Base-by-base conservation (phyloP, 2,329 filamentous ascomycete genomes). In the Lachnum nothofagi region DNA sequence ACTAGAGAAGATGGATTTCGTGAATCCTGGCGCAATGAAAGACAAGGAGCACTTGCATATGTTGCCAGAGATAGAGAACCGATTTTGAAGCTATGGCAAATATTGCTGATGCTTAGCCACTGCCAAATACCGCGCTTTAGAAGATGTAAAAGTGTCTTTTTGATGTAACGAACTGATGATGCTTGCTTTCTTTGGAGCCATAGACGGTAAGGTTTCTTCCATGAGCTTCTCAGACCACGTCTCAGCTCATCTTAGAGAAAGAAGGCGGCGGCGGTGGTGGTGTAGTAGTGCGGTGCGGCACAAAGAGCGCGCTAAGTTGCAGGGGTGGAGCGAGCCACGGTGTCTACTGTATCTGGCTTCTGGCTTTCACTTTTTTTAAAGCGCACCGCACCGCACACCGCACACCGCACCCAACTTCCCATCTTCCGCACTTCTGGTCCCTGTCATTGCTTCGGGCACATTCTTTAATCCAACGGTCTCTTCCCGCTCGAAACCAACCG, bases 151-250 rank as follows among this genome's bases (percentile, higher is more conserved):
- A n/a, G n/a, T n/a, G n/a, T n/a, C n/a, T n/a, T n/a, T n/a, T n/a
- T n/a, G n/a, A n/a, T n/a, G n/a, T n/a, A n/a, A n/a, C n/a, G n/a
- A n/a, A n/a, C n/a, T n/a, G n/a, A n/a, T n/a, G n/a, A n/a, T n/a
- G n/a, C n/a, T n/a, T n/a, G n/a, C n/a, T n/a, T n/a, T n/a, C n/a
- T n/a, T n/a, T n/a, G n/a, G n/a, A n/a, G n/a, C n/a, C n/a, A n/a
- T n/a, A n/a, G n/a, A n/a, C n/a, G n/a, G n/a, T n/a, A n/a, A n/a
- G n/a, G n/a, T n/a, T n/a, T n/a, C n/a, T 44, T 44, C 42, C 14
- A 38, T 44, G 4, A 23, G 22, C 31, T 44, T 44, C 42, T 44
- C 20, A 23, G 29, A 25, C 12, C 33, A 44, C 10, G 37, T 44
- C 17, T 43, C 25, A 24, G 25, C 6, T 29, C 12, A 29, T 29